phyloP scores from a whole-genome alignment of 2,329 filamentous ascomycete species.

The Microsporum ferrugineum region DNA sequence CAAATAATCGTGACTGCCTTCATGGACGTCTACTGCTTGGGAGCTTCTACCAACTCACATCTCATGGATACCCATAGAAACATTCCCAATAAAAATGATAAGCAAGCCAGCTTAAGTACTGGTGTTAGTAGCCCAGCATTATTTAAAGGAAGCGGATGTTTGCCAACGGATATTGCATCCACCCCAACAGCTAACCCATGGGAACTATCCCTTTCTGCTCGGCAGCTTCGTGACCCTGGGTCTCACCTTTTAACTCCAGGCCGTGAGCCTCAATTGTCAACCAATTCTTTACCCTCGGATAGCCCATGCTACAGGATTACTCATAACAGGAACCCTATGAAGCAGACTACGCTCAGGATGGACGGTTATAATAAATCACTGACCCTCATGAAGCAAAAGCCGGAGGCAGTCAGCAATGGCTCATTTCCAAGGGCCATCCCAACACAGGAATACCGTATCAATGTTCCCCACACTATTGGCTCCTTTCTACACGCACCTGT shows the following conservation, averaged over 20 bases:
- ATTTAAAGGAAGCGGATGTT: neutral
- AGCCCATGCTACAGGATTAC: neutral
- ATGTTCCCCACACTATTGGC: too few relatives aligned
- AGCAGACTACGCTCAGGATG: neutral
- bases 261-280: neutral
- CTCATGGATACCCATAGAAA: neutral
- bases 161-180: neutral
- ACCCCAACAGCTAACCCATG: conserved; percentile 23
- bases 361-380: neutral
- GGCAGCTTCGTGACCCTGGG: conserved; percentile 4
- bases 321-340: neutral
- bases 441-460: neutral
- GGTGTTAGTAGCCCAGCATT: neutral
- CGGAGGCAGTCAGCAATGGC: neutral
- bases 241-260: conserved; percentile 15
- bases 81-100: neutral
- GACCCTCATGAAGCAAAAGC: neutral
- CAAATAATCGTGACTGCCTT: conserved; percentile 37
- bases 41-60: neutral
- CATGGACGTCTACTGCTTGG: conserved; percentile 24
- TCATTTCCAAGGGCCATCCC: neutral
- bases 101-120: neutral
- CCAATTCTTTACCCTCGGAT: neutral
- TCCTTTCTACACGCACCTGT: neutral
- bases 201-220: conserved; percentile 21